Evolutionary conservation across 1,284 basidiomycete genomes (phyloP), one percentile per base, ranked within the genome.

Genomic region (Takashimella koratensis): DNA sequence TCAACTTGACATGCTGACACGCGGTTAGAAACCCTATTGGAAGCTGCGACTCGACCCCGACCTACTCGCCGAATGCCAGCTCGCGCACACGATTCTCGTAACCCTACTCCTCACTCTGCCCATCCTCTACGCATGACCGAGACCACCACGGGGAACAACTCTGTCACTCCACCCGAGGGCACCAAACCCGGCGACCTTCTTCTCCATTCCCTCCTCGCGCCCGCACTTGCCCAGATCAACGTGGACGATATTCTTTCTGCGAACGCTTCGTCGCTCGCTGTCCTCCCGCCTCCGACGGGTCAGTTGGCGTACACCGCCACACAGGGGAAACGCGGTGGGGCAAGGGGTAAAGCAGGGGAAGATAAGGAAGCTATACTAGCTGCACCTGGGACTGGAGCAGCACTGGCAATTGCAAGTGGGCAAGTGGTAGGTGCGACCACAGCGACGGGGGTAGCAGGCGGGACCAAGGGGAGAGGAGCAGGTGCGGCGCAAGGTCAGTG

Each of bases 221-320:
- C 71, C 13, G 53, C 70, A 1, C 57, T 74, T 4, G 65, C 70
- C 4, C 53, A 62, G 19, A 71, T 75, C 46, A 63, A 59, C 19
- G 65, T 65, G 40, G 71, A 75, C 55, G 72, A 75, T 56, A 72
- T 76, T 49, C 61, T 76, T 45, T 63, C 68, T 4, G 59, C 68
- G 20, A 53, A 70, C 19, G 62, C 70, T 3, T 65, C 67, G n/a
- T 71, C 68, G n/a, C 62, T 76, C 19, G 60, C 62, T 19, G 65
- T 76, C 50, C 63, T 67, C 26, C 71, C 73, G 4, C 61, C 66
- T 1, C 58, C 65, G 2, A 62, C 56, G 12, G 64, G 63, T 10
- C n/a, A 50, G 21, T 40, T 51, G 24, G 24, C 59, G 16, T 62
- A 64, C 41, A 62, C 47, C 8, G 52, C 54, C 3, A 53, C 62